Conservation (phyloP, 371 early-diverging fungal genomes). For the Funneliformis caledonium region DNA sequence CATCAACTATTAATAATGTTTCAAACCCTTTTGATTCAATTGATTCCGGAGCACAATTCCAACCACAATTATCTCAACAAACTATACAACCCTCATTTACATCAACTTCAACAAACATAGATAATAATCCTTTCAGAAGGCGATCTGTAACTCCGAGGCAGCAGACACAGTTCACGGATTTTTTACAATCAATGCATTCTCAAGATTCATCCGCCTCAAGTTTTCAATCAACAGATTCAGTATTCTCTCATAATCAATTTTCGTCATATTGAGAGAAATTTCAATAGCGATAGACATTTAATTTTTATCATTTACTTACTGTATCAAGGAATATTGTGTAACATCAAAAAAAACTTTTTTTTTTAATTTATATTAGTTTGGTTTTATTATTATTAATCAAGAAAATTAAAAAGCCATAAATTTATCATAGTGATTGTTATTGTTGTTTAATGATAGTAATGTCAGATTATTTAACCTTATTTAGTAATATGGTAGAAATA, state of each 20-base stretch:
- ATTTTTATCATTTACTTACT: too few species aligned
- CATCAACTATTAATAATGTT: not conserved
- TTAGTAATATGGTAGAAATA: too few species aligned
- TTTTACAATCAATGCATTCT: constrained; percentile 10
- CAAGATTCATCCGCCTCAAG: not conserved
- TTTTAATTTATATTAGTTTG: too few species aligned
- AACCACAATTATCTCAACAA: not conserved
- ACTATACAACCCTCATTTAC: not conserved
- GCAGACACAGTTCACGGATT: not conserved
- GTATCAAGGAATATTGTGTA: too few species aligned
- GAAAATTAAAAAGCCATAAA: too few species aligned
- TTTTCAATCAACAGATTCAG: not conserved
- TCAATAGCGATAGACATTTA: too few species aligned
- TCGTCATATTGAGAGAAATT: not conserved
- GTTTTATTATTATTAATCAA: too few species aligned
- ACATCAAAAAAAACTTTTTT: too few species aligned
- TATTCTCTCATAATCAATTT: not conserved
- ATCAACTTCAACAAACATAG: not conserved
- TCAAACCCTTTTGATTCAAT: not conserved
- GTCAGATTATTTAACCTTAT: too few species aligned
- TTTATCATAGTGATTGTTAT: too few species aligned
- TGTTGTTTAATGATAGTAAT: too few species aligned
- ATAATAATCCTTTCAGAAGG: constrained; percentile 35
- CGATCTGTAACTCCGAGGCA: not conserved
- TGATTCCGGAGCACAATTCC: not conserved